Conservation (phyloP, 23 red algal species). For the Gracilariopsis chorda region DNA sequence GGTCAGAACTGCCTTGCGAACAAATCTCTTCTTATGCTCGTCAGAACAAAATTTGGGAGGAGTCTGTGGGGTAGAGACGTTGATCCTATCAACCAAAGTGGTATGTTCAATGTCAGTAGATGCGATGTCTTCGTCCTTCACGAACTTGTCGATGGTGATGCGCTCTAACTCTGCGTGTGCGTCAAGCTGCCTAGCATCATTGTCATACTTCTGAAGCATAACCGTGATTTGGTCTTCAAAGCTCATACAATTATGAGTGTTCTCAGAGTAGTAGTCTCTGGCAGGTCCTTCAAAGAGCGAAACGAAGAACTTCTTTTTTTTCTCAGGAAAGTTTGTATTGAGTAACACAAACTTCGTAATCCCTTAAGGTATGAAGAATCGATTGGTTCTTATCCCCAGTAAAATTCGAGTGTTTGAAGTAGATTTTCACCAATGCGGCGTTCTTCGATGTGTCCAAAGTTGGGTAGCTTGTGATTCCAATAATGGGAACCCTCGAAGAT, state of each 20-base stretch:
- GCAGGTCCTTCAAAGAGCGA: background rate
- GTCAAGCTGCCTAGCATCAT: background rate
- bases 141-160: background rate
- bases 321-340: background rate
- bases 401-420: background rate
- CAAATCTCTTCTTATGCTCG: background rate
- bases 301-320: background rate
- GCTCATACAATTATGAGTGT: background rate
- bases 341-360: background rate
- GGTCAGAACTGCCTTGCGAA: conserved; percentile 3
- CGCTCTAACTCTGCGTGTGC: background rate
- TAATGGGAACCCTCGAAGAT: too few relatives aligned
- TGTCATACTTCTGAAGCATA: background rate
- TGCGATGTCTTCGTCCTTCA: background rate
- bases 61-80: background rate
- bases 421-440: too few relatives aligned
- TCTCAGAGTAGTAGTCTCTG: background rate
- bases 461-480: too few relatives aligned
- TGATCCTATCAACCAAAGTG: background rate
- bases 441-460: too few relatives aligned
- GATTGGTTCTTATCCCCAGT: background rate
- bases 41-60: conserved; percentile 4
- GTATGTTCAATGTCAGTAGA: background rate
- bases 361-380: background rate
- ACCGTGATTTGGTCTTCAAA: background rate